Percentiles rank a stretch among this genome's conserved stretches.
These are phyloP conservation scores for Pezicula radicicola DNA, from an alignment of 2,329 filamentous ascomycete genomes.

Conservation along the genomic window DNA sequence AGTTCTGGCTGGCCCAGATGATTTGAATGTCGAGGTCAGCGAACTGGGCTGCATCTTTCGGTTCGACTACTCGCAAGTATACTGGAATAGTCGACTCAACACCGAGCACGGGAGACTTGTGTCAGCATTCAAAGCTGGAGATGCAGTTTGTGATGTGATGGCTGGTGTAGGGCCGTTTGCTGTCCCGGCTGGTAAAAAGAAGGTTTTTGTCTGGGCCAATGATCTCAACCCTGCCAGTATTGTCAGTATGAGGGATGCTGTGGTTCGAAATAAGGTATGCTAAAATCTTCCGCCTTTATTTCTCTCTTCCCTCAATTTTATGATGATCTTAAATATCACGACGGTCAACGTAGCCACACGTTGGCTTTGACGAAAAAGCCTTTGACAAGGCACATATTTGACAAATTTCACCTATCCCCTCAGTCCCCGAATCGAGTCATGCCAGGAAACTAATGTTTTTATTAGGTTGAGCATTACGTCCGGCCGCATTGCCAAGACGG, in stretches of 20 bases:
- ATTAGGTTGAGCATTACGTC: slow-evolving; percentile 64
- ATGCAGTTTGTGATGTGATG: slow-evolving; percentile 96
- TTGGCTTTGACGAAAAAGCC: slow-evolving; percentile 14
- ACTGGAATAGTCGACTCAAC: slow-evolving; percentile 94
- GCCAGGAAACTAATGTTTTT: slow-evolving; percentile 5
- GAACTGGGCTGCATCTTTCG: slow-evolving; percentile 84
- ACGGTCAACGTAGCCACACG: slow-evolving; percentile 17
- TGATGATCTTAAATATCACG: slow-evolving; percentile 17
- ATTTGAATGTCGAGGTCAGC: slow-evolving; percentile 78
- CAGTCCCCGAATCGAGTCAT: too few species aligned
- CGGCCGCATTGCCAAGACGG: slow-evolving; percentile 80
- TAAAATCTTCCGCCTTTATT: not conserved
- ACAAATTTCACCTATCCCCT: not conserved
- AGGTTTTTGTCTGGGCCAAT: slow-evolving; percentile 93
- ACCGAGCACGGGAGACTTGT: slow-evolving; percentile 84
- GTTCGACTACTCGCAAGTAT: slow-evolving; percentile 95
- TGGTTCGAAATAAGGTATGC: slow-evolving; percentile 74
- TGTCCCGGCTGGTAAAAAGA: slow-evolving; percentile 83
- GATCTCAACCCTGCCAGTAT: slow-evolving; percentile 93
- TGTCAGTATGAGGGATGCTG: slow-evolving; percentile 65
- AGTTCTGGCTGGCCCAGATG: slow-evolving; percentile 75
- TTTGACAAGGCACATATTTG: slow-evolving; percentile 15
- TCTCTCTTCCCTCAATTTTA: not conserved
- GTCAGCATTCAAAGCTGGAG: slow-evolving; percentile 72
- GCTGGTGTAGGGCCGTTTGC: slow-evolving; percentile 95